phyloP scores from a whole-genome alignment of 805 yeast genomes.

The Lachancea thermotolerans region DNA sequence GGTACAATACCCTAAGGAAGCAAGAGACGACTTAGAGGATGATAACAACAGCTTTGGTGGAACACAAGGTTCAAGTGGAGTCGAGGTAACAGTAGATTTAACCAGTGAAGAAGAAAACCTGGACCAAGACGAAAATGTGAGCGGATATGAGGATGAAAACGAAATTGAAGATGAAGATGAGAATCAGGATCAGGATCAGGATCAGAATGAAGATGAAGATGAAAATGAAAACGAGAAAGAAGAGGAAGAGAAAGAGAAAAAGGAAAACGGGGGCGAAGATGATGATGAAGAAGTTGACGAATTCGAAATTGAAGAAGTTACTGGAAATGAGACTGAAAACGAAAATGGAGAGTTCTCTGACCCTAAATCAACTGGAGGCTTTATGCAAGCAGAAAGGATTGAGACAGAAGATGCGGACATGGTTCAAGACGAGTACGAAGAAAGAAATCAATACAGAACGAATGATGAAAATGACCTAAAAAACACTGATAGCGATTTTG shows the following conservation, averaged over 20 bases:
- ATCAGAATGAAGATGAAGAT: not conserved
- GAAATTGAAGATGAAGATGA: not conserved
- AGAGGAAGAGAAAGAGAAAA: not conserved
- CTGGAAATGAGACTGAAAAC: not conserved
- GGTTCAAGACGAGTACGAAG: too few species aligned
- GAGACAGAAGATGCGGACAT: too few species aligned
- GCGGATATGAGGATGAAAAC: not conserved
- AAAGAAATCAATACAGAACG: too few species aligned
- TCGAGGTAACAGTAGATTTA: too few species aligned
- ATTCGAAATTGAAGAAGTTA: too few species aligned
- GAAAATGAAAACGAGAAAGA: not conserved
- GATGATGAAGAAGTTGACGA: too few species aligned
- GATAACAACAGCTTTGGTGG: not conserved
- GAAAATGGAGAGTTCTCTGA: not conserved
- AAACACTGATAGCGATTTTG: not conserved
- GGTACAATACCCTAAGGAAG: not conserved
- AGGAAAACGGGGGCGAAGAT: not conserved
- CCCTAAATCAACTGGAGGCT: not conserved
- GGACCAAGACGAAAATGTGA: not conserved
- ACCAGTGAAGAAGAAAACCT: not conserved
- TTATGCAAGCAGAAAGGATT: not conserved
- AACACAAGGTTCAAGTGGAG: too few species aligned
- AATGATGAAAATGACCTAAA: not conserved
- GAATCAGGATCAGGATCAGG: not conserved
- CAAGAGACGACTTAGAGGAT: not conserved